These are phyloP conservation scores for Murraya paniculata DNA, from an alignment of 345 rosid species.

Conservation along the genomic window DNA sequence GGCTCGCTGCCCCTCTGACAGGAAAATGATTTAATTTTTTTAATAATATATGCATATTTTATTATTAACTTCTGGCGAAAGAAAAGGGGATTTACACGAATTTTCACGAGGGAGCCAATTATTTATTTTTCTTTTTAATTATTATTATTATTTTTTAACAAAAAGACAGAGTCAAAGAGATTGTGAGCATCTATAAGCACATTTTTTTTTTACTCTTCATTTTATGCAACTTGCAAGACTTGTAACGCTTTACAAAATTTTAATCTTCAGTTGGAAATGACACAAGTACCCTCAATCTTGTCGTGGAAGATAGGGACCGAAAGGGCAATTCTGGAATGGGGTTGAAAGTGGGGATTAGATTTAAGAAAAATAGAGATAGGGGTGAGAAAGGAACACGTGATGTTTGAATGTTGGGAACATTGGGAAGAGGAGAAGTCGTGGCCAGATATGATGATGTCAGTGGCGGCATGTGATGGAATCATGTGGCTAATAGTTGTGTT, in stretches of 20 bases:
- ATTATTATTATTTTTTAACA: neutral
- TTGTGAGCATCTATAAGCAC: neutral
- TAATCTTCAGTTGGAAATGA: neutral
- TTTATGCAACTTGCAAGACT: neutral
- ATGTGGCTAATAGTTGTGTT: slow-evolving; percentile 19
- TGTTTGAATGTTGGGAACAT: slow-evolving; percentile 76
- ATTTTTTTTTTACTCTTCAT: neutral
- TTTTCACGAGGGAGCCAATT: slow-evolving; percentile 17
- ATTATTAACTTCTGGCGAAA: slow-evolving; percentile 38
- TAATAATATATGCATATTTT: slow-evolving; percentile 1
- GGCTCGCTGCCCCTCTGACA: slow-evolving; percentile 17
- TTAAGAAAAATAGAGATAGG: neutral
- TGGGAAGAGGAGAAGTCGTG: slow-evolving; percentile 62
- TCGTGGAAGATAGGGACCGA: rapidly evolving
- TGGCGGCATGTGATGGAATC: slow-evolving; percentile 47
- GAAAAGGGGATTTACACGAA: slow-evolving; percentile 35
- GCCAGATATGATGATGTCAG: slow-evolving; percentile 79
- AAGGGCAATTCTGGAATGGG: neutral
- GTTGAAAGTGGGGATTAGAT: slow-evolving; percentile 6
- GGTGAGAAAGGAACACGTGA: slow-evolving; percentile 36
- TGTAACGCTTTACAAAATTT: neutral
- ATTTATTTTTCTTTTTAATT: neutral
- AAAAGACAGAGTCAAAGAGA: neutral
- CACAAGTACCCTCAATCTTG: neutral
- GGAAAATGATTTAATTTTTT: neutral